These are phyloP conservation scores for Spergularia azorica DNA, from an alignment of 179 eudicot genomes.

Conservation along the genomic window DNA sequence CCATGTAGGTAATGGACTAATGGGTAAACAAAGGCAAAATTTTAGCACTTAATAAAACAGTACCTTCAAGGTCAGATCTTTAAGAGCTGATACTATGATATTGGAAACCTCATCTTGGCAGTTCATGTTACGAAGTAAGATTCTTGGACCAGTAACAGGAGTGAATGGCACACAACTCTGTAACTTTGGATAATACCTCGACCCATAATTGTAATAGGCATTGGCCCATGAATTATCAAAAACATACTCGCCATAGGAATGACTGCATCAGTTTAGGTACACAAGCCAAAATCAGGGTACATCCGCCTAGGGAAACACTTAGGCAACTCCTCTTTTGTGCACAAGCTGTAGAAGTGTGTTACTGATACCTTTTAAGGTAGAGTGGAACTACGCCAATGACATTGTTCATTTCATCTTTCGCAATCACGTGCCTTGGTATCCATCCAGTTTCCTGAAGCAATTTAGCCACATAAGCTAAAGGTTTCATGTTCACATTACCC, in stretches of 20 bases:
- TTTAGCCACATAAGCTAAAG: slow-evolving; percentile 20
- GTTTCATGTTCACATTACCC: not conserved
- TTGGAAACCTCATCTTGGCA: slow-evolving; percentile 71
- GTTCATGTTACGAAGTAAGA: slow-evolving; percentile 65
- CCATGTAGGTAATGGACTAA: not conserved
- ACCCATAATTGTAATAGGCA: slow-evolving; percentile 83
- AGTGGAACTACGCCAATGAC: slow-evolving; percentile 83
- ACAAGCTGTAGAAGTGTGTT: slow-evolving; percentile 13
- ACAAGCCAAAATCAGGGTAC: slow-evolving; percentile 23
- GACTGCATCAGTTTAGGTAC: slow-evolving; percentile 55
- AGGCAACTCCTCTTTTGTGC: not conserved
- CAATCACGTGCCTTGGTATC: slow-evolving; percentile 75
- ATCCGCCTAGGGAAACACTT: slow-evolving; percentile 7
- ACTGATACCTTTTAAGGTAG: slow-evolving; percentile 79
- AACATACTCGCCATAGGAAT: slow-evolving; percentile 94
- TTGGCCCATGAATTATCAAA: slow-evolving; percentile 98
- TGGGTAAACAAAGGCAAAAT: not conserved
- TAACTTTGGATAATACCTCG: slow-evolving; percentile 89
- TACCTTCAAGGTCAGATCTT: slow-evolving; percentile 80
- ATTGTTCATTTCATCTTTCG: slow-evolving; percentile 64
- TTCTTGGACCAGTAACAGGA: slow-evolving; percentile 93
- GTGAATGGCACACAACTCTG: slow-evolving; percentile 93
- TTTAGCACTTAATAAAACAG: slow-evolving; percentile 11
- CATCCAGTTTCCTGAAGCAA: slow-evolving; percentile 89
- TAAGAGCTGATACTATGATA: slow-evolving; percentile 71